These are phyloP conservation scores for Boletellus sp. DNA, from an alignment of 768 basidiomycete species.

Conservation along the genomic window DNA sequence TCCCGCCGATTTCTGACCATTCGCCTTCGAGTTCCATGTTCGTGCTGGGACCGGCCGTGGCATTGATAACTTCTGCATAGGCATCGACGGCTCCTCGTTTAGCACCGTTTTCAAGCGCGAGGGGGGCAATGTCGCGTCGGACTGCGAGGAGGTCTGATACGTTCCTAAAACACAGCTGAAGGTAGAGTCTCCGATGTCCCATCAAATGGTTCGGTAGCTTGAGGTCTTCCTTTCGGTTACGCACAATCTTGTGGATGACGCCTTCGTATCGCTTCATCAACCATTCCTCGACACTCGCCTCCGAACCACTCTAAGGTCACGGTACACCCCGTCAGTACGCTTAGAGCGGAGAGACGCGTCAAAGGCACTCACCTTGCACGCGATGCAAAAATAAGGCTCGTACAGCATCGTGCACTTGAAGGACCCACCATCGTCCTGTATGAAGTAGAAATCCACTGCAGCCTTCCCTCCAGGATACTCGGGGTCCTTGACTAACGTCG, in stretches of 20 bases:
- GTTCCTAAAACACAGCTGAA: slow-evolving; percentile 88
- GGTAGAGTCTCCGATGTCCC: slow-evolving; percentile 86
- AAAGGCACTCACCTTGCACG: slow-evolving; percentile 66
- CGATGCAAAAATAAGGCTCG: slow-evolving; percentile 93
- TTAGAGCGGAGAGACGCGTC: slow-evolving; percentile 13
- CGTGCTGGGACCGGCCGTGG: slow-evolving; percentile 62
- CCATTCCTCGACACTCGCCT: slow-evolving; percentile 93
- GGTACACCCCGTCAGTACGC: slow-evolving; percentile 1
- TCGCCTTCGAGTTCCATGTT: slow-evolving; percentile 69
- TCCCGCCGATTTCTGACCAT: slow-evolving; percentile 47
- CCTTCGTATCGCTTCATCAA: slow-evolving; percentile 92
- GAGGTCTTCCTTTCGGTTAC: slow-evolving; percentile 89
- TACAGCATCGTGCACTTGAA: slow-evolving; percentile 93
- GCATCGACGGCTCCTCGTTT: slow-evolving; percentile 95
- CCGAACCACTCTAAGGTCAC: slow-evolving; percentile 64
- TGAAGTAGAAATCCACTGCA: slow-evolving; percentile 95
- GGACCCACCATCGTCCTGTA: slow-evolving; percentile 93
- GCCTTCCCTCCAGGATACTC: slow-evolving; percentile 81
- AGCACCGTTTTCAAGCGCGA: slow-evolving; percentile 85
- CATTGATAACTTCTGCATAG: slow-evolving; percentile 92
- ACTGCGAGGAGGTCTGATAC: slow-evolving; percentile 89
- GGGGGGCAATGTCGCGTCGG: slow-evolving; percentile 82
- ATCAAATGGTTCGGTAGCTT: slow-evolving; percentile 94
- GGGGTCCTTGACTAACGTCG: slow-evolving; percentile 87
- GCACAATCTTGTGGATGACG: slow-evolving; percentile 68